Conservation (phyloP, 495 filamentous ascomycete genomes). For the Oidiodendron maius region DNA sequence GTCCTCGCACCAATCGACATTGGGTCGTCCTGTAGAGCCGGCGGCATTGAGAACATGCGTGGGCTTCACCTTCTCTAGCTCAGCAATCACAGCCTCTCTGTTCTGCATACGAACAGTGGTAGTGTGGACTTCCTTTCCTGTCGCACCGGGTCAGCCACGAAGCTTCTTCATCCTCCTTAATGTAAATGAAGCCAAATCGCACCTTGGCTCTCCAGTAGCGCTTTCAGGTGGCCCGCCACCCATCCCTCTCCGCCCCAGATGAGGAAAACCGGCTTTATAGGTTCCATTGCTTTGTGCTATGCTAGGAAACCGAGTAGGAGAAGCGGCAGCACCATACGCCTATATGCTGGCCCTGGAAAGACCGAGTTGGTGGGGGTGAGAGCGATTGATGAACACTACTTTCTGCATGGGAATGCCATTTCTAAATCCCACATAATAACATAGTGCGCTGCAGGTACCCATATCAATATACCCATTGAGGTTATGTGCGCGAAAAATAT, state of each 20-base stretch:
- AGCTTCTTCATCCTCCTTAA: neutral
- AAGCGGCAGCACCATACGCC: too few species aligned
- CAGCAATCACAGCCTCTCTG: constrained; percentile 46
- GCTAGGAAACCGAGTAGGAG: too few species aligned
- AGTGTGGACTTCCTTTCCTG: constrained; percentile 45
- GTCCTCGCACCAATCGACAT: constrained; percentile 68
- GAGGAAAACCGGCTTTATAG: constrained; percentile 36
- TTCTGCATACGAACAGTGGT: constrained; percentile 59
- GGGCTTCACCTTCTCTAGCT: constrained; percentile 50
- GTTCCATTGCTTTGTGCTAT: too few species aligned
- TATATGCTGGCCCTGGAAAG: too few species aligned
- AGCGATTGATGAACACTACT: too few species aligned
- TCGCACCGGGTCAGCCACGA: constrained; percentile 1
- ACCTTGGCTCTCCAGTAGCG: constrained; percentile 52
- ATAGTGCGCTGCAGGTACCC: too few species aligned
- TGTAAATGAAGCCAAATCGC: neutral
- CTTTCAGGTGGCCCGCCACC: constrained; percentile 59
- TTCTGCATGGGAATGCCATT: too few species aligned
- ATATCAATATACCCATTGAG: too few species aligned
- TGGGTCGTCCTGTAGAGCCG: constrained; percentile 61
- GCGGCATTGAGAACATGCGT: constrained; percentile 60
- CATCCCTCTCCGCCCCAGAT: constrained; percentile 60
- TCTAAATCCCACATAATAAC: too few species aligned
- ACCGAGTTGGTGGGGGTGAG: too few species aligned
- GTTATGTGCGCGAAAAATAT: too few species aligned